Base-by-base conservation (phyloP, 352 stramenopile genomes). In the Globisporangium solare region DNA sequence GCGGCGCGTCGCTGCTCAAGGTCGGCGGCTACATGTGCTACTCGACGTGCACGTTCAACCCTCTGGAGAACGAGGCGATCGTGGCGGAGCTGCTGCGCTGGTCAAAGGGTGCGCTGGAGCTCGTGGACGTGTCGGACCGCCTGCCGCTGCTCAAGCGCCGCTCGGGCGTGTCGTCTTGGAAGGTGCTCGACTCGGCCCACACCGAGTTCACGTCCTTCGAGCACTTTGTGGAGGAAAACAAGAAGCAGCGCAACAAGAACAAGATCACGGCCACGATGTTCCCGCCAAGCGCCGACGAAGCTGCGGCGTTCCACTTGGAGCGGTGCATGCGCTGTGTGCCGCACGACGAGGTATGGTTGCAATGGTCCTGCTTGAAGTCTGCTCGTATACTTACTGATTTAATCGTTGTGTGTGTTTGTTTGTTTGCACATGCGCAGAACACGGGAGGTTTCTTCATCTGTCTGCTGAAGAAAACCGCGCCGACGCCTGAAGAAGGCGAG, bases 391-490 rank as follows among this genome's bases (percentile, higher is more conserved):
- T 10, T 56, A 14, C 17, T 10, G 1, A 32, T 20, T 54, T 24
- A 55, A 1, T 41, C 35, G 27, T 7, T 42, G 12, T 53, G 48
- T 51, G 40, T 39, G 24, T 54, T 43, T 39, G 31, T 12, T 47
- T 37, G 31, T n/a, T n/a, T n/a, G n/a, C n/a, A n/a, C n/a, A n/a
- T 10, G 32, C 43, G 14, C 41, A 92, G 71, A 90, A 99, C 72
- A 99, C 96, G 8, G 97, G 97, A 43, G 98, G 97, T 0, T 99
- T 99, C 70, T 99, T 99, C 73, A 94, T 99, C 41, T 97, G 91
- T 42, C 71, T 99, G 32, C 76, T 99, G 5, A 82, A 96, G 63
- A 98, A 98, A 76, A 79, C 88, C 24, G 71, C 69, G 22, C 66
- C 71, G 21, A 94, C 83, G 8, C 79, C 79, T 7, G 48, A 64